Percentiles rank a stretch among this genome's conserved stretches.
Evolutionary conservation across 768 basidiomycete genomes (phyloP).

Genomic region (Phylloporus scabripes): DNA sequence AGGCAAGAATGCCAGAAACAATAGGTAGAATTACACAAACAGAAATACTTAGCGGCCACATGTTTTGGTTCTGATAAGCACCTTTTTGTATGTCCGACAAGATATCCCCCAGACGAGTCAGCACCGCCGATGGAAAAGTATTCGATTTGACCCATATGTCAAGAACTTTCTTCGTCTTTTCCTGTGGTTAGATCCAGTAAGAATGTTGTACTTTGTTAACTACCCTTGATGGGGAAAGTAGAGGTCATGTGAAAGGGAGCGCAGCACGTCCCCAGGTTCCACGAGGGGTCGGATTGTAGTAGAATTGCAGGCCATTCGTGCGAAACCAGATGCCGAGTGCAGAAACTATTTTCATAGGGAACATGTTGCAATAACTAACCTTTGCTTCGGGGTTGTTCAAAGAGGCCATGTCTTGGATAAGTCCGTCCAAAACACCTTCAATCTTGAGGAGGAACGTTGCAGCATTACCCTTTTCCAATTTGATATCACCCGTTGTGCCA

Average conservation of each 20-base stretch:
- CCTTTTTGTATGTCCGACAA: conserved; percentile 72
- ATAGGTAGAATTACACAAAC: conserved; percentile 64
- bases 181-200: conserved; percentile 52
- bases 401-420: conserved; percentile 79
- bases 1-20: conserved; percentile 36
- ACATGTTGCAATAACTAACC: conserved; percentile 54
- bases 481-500: conserved; percentile 49
- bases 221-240: conserved; percentile 23
- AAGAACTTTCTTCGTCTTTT: conserved; percentile 94
- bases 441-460: conserved; percentile 86
- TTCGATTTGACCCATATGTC: conserved; percentile 94
- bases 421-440: conserved; percentile 84
- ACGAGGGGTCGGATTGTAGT: conserved; percentile 1
- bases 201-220: conserved; percentile 37
- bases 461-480: conserved; percentile 57
- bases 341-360: conserved; percentile 2
- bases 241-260: conserved; percentile 29
- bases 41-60: conserved; percentile 80
- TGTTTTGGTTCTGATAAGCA: conserved; percentile 66
- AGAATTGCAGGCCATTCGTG: conserved; percentile 7
- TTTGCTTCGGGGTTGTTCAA: conserved; percentile 66
- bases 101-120: conserved; percentile 67
- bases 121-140: conserved; percentile 78
- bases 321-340: conserved; percentile 6
- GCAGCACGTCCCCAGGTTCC: conserved; percentile 8